These are phyloP conservation scores for Datisca glomerata DNA, from an alignment of 306 rosid species.

Conservation along the genomic window DNA sequence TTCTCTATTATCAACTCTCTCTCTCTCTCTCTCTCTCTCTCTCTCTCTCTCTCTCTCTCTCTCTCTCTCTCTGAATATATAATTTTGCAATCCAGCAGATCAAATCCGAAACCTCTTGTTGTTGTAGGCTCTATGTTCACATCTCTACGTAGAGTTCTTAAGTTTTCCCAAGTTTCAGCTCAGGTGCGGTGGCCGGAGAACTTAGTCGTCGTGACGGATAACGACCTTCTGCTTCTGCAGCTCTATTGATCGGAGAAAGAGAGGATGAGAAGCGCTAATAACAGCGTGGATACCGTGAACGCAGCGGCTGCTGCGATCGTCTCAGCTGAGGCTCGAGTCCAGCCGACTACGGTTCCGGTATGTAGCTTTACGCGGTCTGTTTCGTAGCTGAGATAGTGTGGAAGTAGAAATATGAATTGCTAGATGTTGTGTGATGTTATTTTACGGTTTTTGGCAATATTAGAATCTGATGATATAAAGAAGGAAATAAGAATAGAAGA, in stretches of 20 bases:
- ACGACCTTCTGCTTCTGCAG: not conserved
- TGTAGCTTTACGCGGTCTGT: constrained; percentile 2
- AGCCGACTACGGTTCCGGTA: constrained; percentile 57
- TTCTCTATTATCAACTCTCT: not conserved
- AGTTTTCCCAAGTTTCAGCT: not conserved
- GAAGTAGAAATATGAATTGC: constrained; percentile 4
- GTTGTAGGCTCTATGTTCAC: no score
- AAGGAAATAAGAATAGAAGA: no score
- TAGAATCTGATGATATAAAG: constrained; percentile 3
- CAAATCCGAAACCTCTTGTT: no score
- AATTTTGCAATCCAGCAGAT: no score
- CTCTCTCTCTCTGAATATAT: not conserved
- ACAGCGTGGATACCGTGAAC: constrained; percentile 73
- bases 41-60: not conserved
- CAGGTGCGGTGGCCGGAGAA: not conserved
- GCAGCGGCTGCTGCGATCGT: constrained; percentile 94
- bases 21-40: not conserved
- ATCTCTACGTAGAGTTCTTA: no score
- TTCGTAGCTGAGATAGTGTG: constrained; percentile 11
- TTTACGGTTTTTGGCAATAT: not conserved
- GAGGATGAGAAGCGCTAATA: constrained; percentile 43
- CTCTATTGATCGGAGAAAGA: constrained; percentile 4
- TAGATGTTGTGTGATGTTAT: constrained; percentile 4
- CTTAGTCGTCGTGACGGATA: constrained; percentile 1
- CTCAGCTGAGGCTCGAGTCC: constrained; percentile 76